Conservation (phyloP, 441 rosid species). For the Pelargonium australe region DNA sequence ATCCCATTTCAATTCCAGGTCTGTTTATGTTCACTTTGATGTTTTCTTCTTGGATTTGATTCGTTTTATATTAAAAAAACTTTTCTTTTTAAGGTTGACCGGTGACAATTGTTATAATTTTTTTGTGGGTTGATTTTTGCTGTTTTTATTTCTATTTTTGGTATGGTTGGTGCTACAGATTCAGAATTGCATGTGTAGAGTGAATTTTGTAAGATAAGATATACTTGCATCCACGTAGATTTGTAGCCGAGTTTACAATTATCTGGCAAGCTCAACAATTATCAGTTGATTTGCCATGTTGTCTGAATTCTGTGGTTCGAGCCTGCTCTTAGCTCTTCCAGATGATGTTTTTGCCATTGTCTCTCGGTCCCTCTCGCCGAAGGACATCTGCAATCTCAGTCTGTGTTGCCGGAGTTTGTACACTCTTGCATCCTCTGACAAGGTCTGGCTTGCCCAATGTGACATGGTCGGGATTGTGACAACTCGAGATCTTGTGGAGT, state of each 20-base stretch:
- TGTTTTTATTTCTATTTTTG: background rate
- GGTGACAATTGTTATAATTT: too few relatives aligned
- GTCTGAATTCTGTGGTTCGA: constrained; percentile 42
- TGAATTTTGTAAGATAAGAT: background rate
- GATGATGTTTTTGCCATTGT: constrained; percentile 62
- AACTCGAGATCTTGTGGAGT: constrained; percentile 45
- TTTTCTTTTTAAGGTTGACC: background rate
- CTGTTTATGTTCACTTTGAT: constrained; percentile 5
- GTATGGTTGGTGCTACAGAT: background rate
- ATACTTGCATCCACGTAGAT: background rate
- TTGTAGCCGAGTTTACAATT: constrained; percentile 19
- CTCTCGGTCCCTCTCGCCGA: constrained; percentile 50
- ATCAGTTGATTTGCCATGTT: constrained; percentile 20
- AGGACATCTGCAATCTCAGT: constrained; percentile 57
- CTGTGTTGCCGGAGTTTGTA: constrained; percentile 48
- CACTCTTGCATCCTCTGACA: constrained; percentile 46
- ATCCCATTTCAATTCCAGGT: constrained; percentile 19
- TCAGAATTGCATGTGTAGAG: constrained; percentile 10
- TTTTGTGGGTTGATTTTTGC: background rate
- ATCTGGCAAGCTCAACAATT: background rate
- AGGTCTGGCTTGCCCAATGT: constrained; percentile 68
- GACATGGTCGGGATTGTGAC: constrained; percentile 47
- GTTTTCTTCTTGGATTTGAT: background rate
- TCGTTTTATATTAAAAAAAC: background rate
- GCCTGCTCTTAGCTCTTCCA: constrained; percentile 56